Conservation (phyloP, 129 eudicot species). For the Pittosporum tobira region DNA sequence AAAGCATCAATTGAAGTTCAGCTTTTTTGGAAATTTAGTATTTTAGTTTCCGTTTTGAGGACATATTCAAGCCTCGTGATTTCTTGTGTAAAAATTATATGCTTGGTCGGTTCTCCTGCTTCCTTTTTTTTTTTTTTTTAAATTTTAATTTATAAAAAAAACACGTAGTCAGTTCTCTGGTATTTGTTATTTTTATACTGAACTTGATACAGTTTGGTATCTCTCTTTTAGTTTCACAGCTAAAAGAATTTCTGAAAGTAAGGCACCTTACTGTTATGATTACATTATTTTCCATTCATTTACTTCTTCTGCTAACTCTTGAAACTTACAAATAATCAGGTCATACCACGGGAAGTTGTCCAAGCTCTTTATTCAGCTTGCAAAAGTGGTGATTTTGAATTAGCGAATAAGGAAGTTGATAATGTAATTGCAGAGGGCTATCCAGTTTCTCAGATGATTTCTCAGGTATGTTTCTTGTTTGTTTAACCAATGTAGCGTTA, state of each 20-base stretch:
- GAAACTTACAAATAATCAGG: slow-evolving; percentile 33
- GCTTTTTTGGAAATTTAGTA: not conserved
- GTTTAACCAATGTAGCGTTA: not conserved
- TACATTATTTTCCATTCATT: not conserved
- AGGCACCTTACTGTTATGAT: not conserved
- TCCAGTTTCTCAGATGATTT: slow-evolving; percentile 89
- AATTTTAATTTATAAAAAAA: too few relatives aligned
- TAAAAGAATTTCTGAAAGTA: slow-evolving; percentile 7
- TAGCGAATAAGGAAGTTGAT: slow-evolving; percentile 70
- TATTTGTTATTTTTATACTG: not conserved
- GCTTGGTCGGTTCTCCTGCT: not conserved
- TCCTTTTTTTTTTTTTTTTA: too few relatives aligned
- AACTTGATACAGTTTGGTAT: not conserved
- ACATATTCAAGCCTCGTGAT: not conserved
- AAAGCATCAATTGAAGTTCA: too few relatives aligned
- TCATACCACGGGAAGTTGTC: slow-evolving; percentile 72
- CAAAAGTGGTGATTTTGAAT: slow-evolving; percentile 76
- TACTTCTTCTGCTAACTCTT: not conserved
- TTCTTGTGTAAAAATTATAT: not conserved
- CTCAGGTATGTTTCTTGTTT: slow-evolving; percentile 46
- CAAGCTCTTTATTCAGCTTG: slow-evolving; percentile 63
- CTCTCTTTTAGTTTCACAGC: slow-evolving; percentile 9
- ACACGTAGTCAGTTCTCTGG: not conserved
- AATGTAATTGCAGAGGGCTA: slow-evolving; percentile 90
- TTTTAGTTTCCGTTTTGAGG: not conserved